Evolutionary conservation across 2,329 filamentous ascomycete genomes (phyloP).

Genomic region (Talaromyces sp.): DNA sequence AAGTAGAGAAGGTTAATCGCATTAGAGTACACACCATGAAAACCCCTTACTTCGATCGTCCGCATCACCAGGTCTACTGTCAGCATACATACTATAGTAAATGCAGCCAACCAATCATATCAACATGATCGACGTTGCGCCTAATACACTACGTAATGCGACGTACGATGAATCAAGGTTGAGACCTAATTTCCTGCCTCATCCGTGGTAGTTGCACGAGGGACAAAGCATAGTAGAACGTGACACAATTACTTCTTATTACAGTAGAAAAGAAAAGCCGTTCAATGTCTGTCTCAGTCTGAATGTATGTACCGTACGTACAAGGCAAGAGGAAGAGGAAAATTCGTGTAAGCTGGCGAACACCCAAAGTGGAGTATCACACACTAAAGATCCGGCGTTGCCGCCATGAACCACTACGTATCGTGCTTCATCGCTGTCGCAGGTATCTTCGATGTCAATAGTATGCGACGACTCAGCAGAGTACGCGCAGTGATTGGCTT

Average conservation of each 20-base stretch:
- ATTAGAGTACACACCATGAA: not conserved
- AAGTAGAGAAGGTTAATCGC: not conserved
- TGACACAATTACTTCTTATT: too few species aligned
- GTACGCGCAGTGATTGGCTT: not conserved
- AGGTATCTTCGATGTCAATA: not conserved
- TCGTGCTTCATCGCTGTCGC: not conserved
- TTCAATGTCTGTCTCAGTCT: too few species aligned
- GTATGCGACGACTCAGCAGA: not conserved
- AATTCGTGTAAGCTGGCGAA: too few species aligned
- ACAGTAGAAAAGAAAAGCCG: too few species aligned
- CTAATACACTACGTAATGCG: not conserved
- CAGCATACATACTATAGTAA: not conserved
- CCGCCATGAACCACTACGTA: not conserved
- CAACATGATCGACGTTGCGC: not conserved
- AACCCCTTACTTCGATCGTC: not conserved
- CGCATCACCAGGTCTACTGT: too few species aligned
- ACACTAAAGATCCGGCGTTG: not conserved
- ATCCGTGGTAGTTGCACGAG: not conserved
- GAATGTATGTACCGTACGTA: too few species aligned
- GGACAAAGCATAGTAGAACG: not conserved
- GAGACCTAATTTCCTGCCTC: not conserved
- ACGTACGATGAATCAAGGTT: not conserved
- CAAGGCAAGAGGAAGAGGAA: too few species aligned
- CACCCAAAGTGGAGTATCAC: not conserved
- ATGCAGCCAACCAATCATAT: not conserved